Evolutionary conservation across 768 basidiomycete genomes (phyloP), one percentile per base, ranked within the genome.

Genomic region (Boletales sp.): DNA sequence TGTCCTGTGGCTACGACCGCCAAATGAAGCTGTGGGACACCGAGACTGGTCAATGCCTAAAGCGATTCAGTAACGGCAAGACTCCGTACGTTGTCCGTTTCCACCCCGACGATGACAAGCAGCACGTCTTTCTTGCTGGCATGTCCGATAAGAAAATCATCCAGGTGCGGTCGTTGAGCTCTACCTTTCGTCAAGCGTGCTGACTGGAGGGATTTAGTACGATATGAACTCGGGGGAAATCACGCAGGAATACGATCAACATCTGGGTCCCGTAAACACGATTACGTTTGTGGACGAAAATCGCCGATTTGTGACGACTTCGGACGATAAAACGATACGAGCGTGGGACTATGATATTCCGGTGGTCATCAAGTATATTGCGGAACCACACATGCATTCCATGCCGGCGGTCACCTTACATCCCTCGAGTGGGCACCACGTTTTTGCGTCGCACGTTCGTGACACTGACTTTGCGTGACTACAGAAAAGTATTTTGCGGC

Each of bases 341-440:
- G 95, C 93, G 15, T 99, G 96, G 96, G 96, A 99, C 68, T 98
- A 87, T 68, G 96, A 99, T 70, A 98, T 99, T 55, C 96, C 96
- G 6, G 96, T 98, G 33, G 93, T 96, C 46, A 98, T 99, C 77
- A 99, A 99, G 70, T 96, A 97, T 68, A 98, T 98, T 51, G 95
- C 96, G 17, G 96, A 99, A 69, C 96, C 96, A 4, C 86, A 93
- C 64, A 98, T 99, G 96, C 94, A 99, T 72, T 96, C 93, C 15
- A 98, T 99, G 94, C 96, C 96, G 8, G 90, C 96, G 15, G 94
- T 98, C 41, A 94, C 94, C 6, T 71, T 95, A 25, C 94, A 98
- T 68, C 95, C 96, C 19, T 94, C 84, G 49, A 88, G 95, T 97
- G 66, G 49, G 93, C 82, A 36, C 28, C 46, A 12, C 34, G 53